Conservation (phyloP, 345 rosid species). For the Citrus sp. region DNA sequence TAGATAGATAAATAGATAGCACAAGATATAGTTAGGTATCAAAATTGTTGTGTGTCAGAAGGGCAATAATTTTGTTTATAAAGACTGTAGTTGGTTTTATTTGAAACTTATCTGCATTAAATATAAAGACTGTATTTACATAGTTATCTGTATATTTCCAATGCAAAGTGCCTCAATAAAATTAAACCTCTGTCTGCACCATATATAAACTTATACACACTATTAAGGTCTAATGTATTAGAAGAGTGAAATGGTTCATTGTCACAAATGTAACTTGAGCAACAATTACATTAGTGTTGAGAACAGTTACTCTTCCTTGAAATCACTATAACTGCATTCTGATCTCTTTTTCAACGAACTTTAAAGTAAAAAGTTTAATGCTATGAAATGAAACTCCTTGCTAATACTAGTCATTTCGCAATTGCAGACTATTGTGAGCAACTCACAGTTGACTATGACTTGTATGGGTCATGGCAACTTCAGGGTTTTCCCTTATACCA, state of each 20-base stretch:
- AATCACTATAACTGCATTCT: background rate
- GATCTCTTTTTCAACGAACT: background rate
- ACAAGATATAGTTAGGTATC: background rate
- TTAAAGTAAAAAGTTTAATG: background rate
- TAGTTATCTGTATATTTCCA: background rate
- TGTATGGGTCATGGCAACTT: constrained; percentile 65
- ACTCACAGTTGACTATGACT: constrained; percentile 60
- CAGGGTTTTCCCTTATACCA: constrained; percentile 55
- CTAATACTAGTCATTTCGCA: constrained; percentile 6
- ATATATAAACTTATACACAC: background rate
- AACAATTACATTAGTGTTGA: background rate
- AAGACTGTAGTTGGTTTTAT: background rate
- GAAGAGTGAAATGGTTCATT: background rate
- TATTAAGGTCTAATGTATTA: background rate
- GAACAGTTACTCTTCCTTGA: background rate
- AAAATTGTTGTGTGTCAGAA: background rate
- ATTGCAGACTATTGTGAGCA: constrained; percentile 54
- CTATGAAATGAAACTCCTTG: background rate
- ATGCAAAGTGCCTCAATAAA: too few species aligned
- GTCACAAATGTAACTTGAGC: background rate
- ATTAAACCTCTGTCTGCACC: too few species aligned
- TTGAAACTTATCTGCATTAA: background rate
- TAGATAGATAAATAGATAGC: too few species aligned
- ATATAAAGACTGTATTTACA: background rate
- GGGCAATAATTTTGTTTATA: background rate